These are phyloP conservation scores for Colletotrichum falcatum DNA, from an alignment of 2,329 filamentous ascomycete genomes.

Conservation along the genomic window DNA sequence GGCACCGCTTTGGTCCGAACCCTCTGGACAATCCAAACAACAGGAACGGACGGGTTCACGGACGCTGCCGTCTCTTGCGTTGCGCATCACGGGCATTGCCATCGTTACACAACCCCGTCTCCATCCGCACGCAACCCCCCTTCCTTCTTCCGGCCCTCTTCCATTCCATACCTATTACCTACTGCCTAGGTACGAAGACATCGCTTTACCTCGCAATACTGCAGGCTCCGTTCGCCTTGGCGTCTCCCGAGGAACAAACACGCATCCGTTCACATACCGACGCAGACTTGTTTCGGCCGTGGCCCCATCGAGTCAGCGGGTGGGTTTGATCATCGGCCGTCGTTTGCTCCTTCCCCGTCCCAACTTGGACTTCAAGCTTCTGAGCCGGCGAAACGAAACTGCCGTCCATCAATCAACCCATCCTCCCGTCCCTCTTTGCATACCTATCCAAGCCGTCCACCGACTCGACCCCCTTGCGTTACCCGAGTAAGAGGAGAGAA, in stretches of 20 bases:
- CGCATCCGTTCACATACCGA: neutral
- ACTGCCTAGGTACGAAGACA: neutral
- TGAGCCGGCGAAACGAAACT: neutral
- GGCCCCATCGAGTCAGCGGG: neutral
- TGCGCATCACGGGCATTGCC: neutral
- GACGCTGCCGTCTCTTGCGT: constrained; percentile 16
- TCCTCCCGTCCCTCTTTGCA: neutral
- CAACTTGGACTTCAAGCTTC: neutral
- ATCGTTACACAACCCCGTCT: constrained; percentile 5
- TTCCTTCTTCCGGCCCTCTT: constrained; percentile 13
- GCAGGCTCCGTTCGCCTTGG: neutral
- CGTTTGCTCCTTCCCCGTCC: constrained; percentile 10
- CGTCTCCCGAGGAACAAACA: constrained; percentile 7
- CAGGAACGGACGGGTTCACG: constrained; percentile 10
- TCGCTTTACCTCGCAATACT: neutral
- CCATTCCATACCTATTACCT: too few relatives aligned
- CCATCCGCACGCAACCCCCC: too few relatives aligned
- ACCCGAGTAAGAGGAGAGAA: constrained; percentile 3
- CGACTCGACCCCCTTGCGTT: constrained; percentile 12
- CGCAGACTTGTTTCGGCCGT: neutral
- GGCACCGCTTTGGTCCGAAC: constrained; percentile 9
- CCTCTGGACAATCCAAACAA: neutral
- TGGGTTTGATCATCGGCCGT: constrained; percentile 1
- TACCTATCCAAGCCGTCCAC: neutral
- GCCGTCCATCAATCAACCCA: neutral